Conservation (phyloP, 2,329 filamentous ascomycete genomes). For the Diaporthe humulicola region DNA sequence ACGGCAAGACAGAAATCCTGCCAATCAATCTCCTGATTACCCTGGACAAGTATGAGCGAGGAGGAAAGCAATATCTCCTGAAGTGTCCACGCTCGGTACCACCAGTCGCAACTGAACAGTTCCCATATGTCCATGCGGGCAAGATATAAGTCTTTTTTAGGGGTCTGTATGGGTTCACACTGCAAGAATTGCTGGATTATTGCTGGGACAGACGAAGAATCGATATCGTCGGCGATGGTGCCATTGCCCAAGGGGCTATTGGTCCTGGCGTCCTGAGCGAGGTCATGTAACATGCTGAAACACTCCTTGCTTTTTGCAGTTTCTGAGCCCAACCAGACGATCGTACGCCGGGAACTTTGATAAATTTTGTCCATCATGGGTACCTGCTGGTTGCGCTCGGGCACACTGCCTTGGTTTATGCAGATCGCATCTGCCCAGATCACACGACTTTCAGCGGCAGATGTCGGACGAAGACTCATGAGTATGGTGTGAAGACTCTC, state of each 20-base stretch:
- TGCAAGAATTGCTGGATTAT: background rate
- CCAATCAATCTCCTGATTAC: background rate
- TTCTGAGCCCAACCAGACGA: background rate
- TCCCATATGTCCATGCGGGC: background rate
- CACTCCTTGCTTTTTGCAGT: background rate
- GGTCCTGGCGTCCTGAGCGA: background rate
- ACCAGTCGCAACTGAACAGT: background rate
- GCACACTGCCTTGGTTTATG: background rate
- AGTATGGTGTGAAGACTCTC: background rate
- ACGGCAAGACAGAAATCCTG: background rate
- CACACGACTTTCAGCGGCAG: background rate
- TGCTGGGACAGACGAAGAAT: background rate
- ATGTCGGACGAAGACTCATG: background rate
- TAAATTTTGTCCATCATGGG: background rate
- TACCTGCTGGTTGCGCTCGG: background rate
- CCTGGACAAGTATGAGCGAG: background rate
- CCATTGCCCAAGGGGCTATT: background rate
- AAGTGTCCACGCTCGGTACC: constrained; percentile 9
- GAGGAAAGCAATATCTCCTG: constrained; percentile 10
- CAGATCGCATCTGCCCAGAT: background rate
- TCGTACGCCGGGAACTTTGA: background rate
- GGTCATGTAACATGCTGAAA: background rate
- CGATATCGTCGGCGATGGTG: background rate
- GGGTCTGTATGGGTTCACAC: background rate
- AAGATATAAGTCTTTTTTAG: background rate